Percentiles rank a stretch among this genome's conserved stretches.
These are phyloP conservation scores for Epichloe scottii DNA, from an alignment of 2,329 filamentous ascomycete genomes.

Conservation along the genomic window DNA sequence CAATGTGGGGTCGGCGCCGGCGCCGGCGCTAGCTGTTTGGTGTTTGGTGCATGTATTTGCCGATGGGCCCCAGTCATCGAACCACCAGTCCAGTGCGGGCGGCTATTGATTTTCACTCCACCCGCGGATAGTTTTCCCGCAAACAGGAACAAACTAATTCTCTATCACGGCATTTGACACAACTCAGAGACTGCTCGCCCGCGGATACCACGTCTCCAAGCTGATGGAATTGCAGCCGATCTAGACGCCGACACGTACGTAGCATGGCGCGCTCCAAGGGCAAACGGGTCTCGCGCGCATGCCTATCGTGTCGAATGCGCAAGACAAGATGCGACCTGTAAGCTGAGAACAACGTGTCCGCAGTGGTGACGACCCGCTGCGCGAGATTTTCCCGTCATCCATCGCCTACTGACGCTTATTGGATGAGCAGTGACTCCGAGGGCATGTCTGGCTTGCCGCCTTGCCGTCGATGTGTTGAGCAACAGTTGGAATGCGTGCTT, in stretches of 20 bases:
- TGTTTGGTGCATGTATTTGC: not conserved
- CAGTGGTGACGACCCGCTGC: not conserved
- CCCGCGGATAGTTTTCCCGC: slow-evolving; percentile 3
- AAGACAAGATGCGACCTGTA: slow-evolving; percentile 22
- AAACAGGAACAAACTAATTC: not conserved
- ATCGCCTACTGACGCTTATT: slow-evolving; percentile 6
- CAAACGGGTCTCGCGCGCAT: slow-evolving; percentile 21
- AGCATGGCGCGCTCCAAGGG: slow-evolving; percentile 9
- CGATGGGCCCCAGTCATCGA: not conserved
- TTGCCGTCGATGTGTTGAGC: slow-evolving; percentile 25
- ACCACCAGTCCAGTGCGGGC: not conserved
- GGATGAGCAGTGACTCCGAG: slow-evolving; percentile 16
- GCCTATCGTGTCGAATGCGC: slow-evolving; percentile 18
- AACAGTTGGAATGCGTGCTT: slow-evolving; percentile 25
- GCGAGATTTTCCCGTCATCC: not conserved
- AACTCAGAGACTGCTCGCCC: slow-evolving; percentile 5
- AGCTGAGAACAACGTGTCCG: slow-evolving; percentile 4
- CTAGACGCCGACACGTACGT: slow-evolving; percentile 8
- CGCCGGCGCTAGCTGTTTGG: not conserved
- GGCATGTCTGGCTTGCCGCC: slow-evolving; percentile 23
- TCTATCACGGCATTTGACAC: slow-evolving; percentile 7
- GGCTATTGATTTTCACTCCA: slow-evolving; percentile 6
- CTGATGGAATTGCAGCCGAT: slow-evolving; percentile 8
- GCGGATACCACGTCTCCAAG: slow-evolving; percentile 1
- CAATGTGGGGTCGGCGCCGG: not conserved